Base-by-base conservation (phyloP, 2,329 filamentous ascomycete genomes). In the Fusarium virguliforme region DNA sequence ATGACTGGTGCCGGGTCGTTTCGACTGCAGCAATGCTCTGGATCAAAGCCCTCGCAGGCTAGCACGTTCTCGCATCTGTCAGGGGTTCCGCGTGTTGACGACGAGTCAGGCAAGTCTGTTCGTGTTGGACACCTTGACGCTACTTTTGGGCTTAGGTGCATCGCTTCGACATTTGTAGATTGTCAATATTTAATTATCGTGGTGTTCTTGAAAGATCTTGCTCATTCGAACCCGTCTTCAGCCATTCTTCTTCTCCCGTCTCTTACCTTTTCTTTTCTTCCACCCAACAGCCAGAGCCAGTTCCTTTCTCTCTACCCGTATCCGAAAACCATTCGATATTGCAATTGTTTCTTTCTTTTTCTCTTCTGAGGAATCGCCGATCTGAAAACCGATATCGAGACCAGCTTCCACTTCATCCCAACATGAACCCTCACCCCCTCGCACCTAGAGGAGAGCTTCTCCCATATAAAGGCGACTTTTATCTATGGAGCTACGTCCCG, bases 401-500 rank as follows among this genome's bases (percentile, higher is more conserved):
- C 10, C 3, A n/a, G n/a, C 4, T 24, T 15, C 6, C 48, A 32
- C 6, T 9, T 34, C 10, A 4, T 24, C 3, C 18, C 4, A 34
- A 1, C 18, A 53, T 53, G 48, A 4, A 15, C 10, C 5, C 12
- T 5, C 10, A 8, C 10, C n/a, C 30, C 30, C 54, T 64, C n/a
- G 5, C 26, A 1, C 35, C 46, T 13, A 41, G 54, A 56, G 55
- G 48, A 18, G 64, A 67, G 8, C 60, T 64, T 18, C 46, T 56
- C 26, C 55, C 64, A 7, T 67, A 64, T 37, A 67, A 67, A 28
- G 70, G 61, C 5, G 67, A 66, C 26, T 74, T 74, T 26, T 80
- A 77, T 56, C 71, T 80, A n/a, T 80, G 78, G 78, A 69, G 61
- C 6, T 80, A 80, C 55, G 55, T 71, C 7, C 84, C 86, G 0